Conservation (phyloP, 1,139 yeast genomes). For the Pneumocystis jirovecii region DNA sequence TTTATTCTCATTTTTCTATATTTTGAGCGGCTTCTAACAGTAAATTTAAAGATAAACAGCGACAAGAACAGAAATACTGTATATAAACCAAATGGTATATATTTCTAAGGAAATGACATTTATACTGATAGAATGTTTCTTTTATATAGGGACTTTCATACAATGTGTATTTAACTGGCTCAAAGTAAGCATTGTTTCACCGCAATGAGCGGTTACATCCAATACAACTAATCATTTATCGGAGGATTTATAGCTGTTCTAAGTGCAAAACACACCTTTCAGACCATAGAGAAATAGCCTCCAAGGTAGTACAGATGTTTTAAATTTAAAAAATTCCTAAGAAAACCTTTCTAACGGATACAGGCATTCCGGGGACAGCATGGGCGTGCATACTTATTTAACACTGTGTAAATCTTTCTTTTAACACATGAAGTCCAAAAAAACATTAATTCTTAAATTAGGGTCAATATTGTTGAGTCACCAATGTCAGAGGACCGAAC, state of each 20-base stretch:
- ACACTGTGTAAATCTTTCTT: constrained; percentile 22
- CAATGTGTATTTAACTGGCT: constrained; percentile 21
- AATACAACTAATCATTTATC: not conserved
- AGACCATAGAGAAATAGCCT: constrained; percentile 23
- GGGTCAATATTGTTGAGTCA: constrained; percentile 25
- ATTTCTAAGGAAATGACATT: constrained; percentile 4
- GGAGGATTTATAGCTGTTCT: constrained; percentile 27
- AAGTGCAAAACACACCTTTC: constrained; percentile 29
- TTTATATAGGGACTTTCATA: constrained; percentile 26
- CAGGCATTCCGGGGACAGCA: constrained; percentile 28
- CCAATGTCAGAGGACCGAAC: constrained; percentile 25
- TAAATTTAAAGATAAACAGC: not conserved
- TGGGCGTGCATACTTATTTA: constrained; percentile 30
- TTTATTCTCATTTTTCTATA: not conserved
- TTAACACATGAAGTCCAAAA: not conserved
- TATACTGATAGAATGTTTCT: constrained; percentile 22
- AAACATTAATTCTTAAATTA: constrained; percentile 6
- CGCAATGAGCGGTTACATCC: not conserved
- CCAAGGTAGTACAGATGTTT: constrained; percentile 20
- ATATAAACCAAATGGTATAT: not conserved
- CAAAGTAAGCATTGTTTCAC: not conserved
- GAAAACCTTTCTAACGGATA: not conserved
- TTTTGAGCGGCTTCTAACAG: not conserved
- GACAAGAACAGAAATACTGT: not conserved
- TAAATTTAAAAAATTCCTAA: not conserved